phyloP scores from a whole-genome alignment of 2,329 filamentous ascomycete species.

The Aspergillus sojae region DNA sequence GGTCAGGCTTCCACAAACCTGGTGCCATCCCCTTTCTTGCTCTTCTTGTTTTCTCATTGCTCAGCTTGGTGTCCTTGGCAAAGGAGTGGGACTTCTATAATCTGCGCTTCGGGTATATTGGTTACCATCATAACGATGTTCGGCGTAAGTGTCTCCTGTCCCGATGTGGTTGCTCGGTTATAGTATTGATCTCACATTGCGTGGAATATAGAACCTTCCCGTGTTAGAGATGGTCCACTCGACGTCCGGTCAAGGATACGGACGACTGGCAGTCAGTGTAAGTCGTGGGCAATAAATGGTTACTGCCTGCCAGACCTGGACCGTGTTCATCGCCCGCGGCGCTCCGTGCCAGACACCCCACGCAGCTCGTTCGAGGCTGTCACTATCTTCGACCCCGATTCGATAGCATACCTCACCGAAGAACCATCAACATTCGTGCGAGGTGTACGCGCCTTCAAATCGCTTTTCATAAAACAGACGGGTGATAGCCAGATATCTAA shows the following conservation, averaged over 20 bases:
- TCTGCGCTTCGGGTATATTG: conserved; percentile 31
- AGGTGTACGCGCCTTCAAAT: conserved; percentile 34
- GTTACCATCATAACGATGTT: conserved; percentile 24
- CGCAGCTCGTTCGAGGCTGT: conserved; percentile 25
- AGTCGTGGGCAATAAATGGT: conserved; percentile 21
- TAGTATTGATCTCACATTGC: neutral
- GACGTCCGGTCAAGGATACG: conserved; percentile 21
- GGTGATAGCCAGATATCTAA: conserved; percentile 30
- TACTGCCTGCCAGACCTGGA: conserved; percentile 14
- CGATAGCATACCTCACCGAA: conserved; percentile 19
- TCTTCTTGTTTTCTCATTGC: conserved; percentile 35
- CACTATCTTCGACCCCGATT: conserved; percentile 23
- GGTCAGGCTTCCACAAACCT: conserved; percentile 37
- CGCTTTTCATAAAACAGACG: conserved; percentile 32
- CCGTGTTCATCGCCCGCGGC: conserved; percentile 15
- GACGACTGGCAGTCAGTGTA: conserved; percentile 18
- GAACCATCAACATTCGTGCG: conserved; percentile 30
- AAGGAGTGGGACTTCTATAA: conserved; percentile 33
- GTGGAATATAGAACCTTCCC: conserved; percentile 26
- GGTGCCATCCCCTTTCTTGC: conserved; percentile 38
- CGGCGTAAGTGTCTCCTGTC: conserved; percentile 28
- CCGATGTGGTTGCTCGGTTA: neutral
- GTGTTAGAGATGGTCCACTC: conserved; percentile 27
- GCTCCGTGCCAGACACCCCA: conserved; percentile 14
- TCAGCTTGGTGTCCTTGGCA: conserved; percentile 36